phyloP scores from a whole-genome alignment of 192 early-diverging fungal species.

The Geosiphon pyriformis region DNA sequence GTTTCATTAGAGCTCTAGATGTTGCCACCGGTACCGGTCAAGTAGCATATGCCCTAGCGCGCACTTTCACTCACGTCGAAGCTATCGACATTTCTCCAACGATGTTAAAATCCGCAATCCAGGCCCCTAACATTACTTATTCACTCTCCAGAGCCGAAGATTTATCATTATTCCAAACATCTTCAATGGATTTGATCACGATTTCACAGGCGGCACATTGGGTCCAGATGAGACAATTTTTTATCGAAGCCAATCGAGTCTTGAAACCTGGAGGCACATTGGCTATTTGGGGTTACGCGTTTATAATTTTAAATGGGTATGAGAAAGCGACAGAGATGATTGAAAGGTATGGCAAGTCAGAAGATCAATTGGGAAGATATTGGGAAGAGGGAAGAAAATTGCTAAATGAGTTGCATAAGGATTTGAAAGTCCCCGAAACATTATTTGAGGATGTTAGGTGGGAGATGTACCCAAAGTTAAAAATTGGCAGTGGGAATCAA shows the following conservation, averaged over 20 bases:
- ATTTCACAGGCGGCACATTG: slow-evolving; percentile 49
- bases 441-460: slow-evolving; percentile 36
- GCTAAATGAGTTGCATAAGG: slow-evolving; percentile 42
- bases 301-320: slow-evolving; percentile 35
- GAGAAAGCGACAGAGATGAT: slow-evolving; percentile 31
- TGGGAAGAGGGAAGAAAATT: slow-evolving; percentile 43
- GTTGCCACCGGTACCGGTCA: slow-evolving; percentile 56
- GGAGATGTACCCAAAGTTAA: slow-evolving; percentile 11
- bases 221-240: slow-evolving; percentile 53
- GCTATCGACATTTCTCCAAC: slow-evolving; percentile 37
- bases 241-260: slow-evolving; percentile 49
- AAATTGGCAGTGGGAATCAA: slow-evolving; percentile 4
- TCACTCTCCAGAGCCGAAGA: slow-evolving; percentile 37
- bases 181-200: slow-evolving; percentile 42
- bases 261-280: slow-evolving; percentile 57
- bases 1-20: slow-evolving; percentile 44
- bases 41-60: slow-evolving; percentile 38
- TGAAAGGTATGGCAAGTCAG: slow-evolving; percentile 24
- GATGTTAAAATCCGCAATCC: slow-evolving; percentile 37
- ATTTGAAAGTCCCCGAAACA: slow-evolving; percentile 39
- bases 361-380: slow-evolving; percentile 33
- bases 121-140: slow-evolving; percentile 40
- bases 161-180: slow-evolving; percentile 24
- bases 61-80: slow-evolving; percentile 44
- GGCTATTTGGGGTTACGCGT: slow-evolving; percentile 46